Percentiles rank a stretch among this genome's conserved stretches.
phyloP scores from a whole-genome alignment of 495 filamentous ascomycete species.

The Wilcoxina mikolae region DNA sequence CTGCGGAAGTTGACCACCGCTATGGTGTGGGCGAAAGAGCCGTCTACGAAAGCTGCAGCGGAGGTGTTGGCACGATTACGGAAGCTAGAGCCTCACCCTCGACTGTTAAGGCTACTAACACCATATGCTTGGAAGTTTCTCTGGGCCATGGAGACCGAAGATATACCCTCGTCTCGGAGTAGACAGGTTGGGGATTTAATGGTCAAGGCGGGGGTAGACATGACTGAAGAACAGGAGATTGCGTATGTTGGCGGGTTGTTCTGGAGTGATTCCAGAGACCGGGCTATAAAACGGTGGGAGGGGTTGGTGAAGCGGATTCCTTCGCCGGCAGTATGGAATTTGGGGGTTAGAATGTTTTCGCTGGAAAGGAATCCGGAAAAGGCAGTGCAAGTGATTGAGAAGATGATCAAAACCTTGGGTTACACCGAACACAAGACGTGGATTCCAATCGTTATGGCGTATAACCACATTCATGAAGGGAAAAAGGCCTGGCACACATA shows the following conservation, averaged over 20 bases:
- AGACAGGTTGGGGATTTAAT: slow-evolving; percentile 22
- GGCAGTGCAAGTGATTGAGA: slow-evolving; percentile 11
- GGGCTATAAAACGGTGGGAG: slow-evolving; percentile 17
- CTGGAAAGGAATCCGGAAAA: slow-evolving; percentile 14
- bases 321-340: slow-evolving; percentile 15
- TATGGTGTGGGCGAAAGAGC: slow-evolving; percentile 8
- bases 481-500: slow-evolving; percentile 12
- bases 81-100: slow-evolving; percentile 9
- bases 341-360: slow-evolving; percentile 19
- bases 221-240: slow-evolving; percentile 21
- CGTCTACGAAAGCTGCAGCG: slow-evolving; percentile 14
- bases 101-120: slow-evolving; percentile 17
- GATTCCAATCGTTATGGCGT: slow-evolving; percentile 22
- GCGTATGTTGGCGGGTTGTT: slow-evolving; percentile 25
- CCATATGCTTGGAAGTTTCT: slow-evolving; percentile 22
- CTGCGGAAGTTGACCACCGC: slow-evolving; percentile 14
- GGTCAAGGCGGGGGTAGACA: slow-evolving; percentile 10
- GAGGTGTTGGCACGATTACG: slow-evolving; percentile 20
- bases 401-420: slow-evolving; percentile 14
- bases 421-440: slow-evolving; percentile 14
- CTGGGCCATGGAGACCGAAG: slow-evolving; percentile 19
- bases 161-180: slow-evolving; percentile 18
- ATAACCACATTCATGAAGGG: slow-evolving; percentile 20
- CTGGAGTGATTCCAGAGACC: slow-evolving; percentile 13
- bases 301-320: background rate